Evolutionary conservation across 805 yeast species (phyloP), one percentile per base, ranked within the genome.

Genomic region (Pichia membranifaciens): DNA sequence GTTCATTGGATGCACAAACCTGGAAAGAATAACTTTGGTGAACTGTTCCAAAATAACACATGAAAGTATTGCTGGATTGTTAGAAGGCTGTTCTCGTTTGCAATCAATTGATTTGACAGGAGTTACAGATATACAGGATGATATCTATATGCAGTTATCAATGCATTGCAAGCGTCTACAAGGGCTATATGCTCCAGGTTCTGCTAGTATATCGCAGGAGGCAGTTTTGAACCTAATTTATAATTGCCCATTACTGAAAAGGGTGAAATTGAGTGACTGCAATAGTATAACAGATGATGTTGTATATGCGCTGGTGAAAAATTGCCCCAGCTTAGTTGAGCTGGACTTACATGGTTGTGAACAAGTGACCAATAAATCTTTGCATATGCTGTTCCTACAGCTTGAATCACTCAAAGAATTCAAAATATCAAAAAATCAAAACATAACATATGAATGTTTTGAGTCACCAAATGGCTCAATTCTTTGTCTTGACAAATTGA

Each of bases 21-120:
- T 93, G 56, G 97, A 91, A 65, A 74, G 98, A 54, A 73, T 93
- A 44, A 87, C 96, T 0, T 70, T 91, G 41, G 89, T 89, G 10
- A 84, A 85, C 58, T 90, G 97, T 64, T 71, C 79, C 20, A 72
- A 76, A 49, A 65, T 91, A 22, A 67, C 85, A 0, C 79, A 81
- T 53, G 56, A 44, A 5, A 79, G 87, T n/a, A 75, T 91, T 32
- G 71, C 83, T 2, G 68, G 67, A 2, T 79, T 88, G 5, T 65
- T 91, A 29, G 60, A 69, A 43, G 79, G 79, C 18, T 88, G 96
- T 64, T 73, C 74, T 50, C 74, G 79, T 51, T 69, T 91, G 49
- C 95, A 87, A 64, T 84, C 95, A 38, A 82, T 91, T 43, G 98
- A 91, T 66, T 73, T 91, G 56, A 83, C 96, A 0, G 93, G 93